These are phyloP conservation scores for Ophiostoma himal-ulmi DNA, from an alignment of 2,329 filamentous ascomycete genomes.

Conservation along the genomic window DNA sequence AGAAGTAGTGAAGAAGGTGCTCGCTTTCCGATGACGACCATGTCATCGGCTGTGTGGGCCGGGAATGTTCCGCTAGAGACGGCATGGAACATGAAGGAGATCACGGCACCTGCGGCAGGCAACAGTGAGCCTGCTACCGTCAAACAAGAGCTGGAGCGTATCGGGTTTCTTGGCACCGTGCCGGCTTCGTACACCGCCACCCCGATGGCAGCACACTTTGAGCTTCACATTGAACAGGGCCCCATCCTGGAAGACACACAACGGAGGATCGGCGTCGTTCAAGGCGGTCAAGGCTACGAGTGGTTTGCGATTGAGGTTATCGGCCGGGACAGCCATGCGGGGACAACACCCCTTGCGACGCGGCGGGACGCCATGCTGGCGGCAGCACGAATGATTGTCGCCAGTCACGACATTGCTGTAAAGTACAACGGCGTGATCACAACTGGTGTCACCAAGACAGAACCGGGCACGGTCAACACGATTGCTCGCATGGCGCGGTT, in stretches of 20 bases:
- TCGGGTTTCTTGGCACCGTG: conserved; percentile 61
- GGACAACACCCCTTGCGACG: conserved; percentile 54
- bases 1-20: conserved; percentile 66
- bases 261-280: conserved; percentile 63
- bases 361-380: conserved; percentile 32
- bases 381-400: conserved; percentile 34
- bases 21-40: conserved; percentile 69
- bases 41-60: conserved; percentile 71
- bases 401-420: conserved; percentile 24
- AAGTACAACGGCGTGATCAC: conserved; percentile 29
- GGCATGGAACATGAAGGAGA: conserved; percentile 58
- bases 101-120: conserved; percentile 32
- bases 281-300: conserved; percentile 66
- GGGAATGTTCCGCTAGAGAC: conserved; percentile 54
- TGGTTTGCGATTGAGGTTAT: conserved; percentile 64
- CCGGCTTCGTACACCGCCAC: conserved; percentile 52
- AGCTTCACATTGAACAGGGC: conserved; percentile 80
- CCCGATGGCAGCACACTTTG: conserved; percentile 71
- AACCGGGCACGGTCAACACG: conserved; percentile 61
- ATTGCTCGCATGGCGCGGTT: conserved; percentile 63
- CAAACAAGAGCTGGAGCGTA: conserved; percentile 61
- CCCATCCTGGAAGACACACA: conserved; percentile 62
- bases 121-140: conserved; percentile 55
- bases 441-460: conserved; percentile 29
- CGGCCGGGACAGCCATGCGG: conserved; percentile 66